Base-by-base conservation (phyloP, 2,329 filamentous ascomycete genomes). In the Colletotrichum eremochloae region DNA sequence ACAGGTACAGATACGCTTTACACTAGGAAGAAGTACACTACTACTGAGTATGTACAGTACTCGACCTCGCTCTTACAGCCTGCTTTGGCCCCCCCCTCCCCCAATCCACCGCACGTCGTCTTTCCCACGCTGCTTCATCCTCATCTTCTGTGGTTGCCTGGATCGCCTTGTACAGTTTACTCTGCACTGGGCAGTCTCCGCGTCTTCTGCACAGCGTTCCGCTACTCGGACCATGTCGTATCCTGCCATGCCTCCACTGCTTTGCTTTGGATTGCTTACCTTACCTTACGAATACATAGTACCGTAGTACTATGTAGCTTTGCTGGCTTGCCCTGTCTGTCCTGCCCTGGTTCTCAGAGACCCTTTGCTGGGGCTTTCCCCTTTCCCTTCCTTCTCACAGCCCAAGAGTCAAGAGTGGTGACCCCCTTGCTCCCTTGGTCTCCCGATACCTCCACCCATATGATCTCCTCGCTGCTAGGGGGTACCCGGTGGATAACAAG, bases 371-470 rank as follows among this genome's bases (percentile, higher is more conserved):
- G 38, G 63, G 20, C 46, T 50, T 42, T 71, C 64, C 68, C 64
- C 68, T 71, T 71, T 68, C n/a, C 68, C 64, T 68, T 71, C 68
- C 57, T 60, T 70, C 66, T 50, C 57, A 68, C 48, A 55, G 65
- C 69, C 65, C 31, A 42, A 50, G 52, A 53, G 29, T 65, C 60
- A 48, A 44, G 58, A 58, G 53, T 61, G 56, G 48, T 62, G 56
- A 55, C 67, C 71, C 61, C 73, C 72, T 68, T 75, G 72, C 73
- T 74, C 71, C 73, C 63, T 75, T 68, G 68, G 71, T 68, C 57
- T 61, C 50, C 71, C 71, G 71, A 71, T 68, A 68, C 62, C 68
- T 74, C 68, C 71, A 74, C 72, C 68, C 68, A 67, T 63, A 71
- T 74, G 73, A 75, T 75, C 73, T 74, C 62, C 73, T 74, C 65